Evolutionary conservation across 257 asterid species (phyloP).

Genomic region (Petunia axillaris): DNA sequence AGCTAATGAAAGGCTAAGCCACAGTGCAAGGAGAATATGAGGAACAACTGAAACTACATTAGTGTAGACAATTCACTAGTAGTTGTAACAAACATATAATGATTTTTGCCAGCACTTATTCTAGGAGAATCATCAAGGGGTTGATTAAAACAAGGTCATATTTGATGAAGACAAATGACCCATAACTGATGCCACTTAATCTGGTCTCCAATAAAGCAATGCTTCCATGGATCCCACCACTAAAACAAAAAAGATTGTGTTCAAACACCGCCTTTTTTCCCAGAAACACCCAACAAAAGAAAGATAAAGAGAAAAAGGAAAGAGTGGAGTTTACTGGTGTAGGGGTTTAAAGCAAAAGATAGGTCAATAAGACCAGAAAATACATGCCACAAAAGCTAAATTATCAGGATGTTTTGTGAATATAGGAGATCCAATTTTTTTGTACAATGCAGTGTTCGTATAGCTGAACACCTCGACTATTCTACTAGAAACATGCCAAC

Average conservation of each 20-base stretch:
- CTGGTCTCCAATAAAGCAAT: slow-evolving; percentile 16
- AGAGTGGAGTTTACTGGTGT: neutral
- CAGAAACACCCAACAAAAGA: neutral
- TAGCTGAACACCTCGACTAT: no score
- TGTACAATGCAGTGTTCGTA: no score
- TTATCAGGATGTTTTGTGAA: neutral
- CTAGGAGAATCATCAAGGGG: neutral
- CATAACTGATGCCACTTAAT: slow-evolving; percentile 20
- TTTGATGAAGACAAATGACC: neutral
- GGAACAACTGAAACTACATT: neutral
- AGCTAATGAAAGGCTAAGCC: neutral
- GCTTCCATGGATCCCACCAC: slow-evolving; percentile 26
- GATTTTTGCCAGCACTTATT: neutral
- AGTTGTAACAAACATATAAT: neutral
- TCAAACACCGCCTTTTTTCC: neutral
- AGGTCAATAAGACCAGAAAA: neutral
- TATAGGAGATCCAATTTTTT: neutral
- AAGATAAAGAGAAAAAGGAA: slow-evolving; percentile 17
- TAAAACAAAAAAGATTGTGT: neutral
- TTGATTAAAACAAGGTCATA: neutral
- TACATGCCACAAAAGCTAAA: neutral
- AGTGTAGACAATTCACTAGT: neutral
- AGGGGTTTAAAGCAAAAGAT: neutral
- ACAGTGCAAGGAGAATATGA: slow-evolving; percentile 6
- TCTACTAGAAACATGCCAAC: no score